These are phyloP conservation scores for Pyrus betulifolia DNA, from an alignment of 306 rosid genomes.

Conservation along the genomic window DNA sequence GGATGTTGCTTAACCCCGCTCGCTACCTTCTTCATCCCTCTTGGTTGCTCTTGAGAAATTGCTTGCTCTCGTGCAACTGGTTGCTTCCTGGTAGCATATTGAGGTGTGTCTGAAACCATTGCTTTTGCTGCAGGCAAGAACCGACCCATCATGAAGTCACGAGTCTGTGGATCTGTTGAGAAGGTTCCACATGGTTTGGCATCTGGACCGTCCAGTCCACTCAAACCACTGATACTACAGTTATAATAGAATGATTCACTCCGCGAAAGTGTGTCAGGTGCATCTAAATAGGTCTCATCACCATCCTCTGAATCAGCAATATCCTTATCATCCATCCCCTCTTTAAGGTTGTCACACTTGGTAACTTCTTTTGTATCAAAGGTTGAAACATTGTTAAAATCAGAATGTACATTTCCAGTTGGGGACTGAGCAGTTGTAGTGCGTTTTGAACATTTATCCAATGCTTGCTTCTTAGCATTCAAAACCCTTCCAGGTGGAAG, in stretches of 20 bases:
- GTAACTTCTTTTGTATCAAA: conserved; percentile 15
- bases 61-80: conserved; percentile 36
- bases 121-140: conserved; percentile 92
- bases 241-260: conserved; percentile 62
- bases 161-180: conserved; percentile 44
- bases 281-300: conserved; percentile 57
- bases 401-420: conserved; percentile 21
- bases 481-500: conserved; percentile 66
- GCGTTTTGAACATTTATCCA: conserved; percentile 25
- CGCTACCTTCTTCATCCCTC: conserved; percentile 30
- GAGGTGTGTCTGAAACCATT: conserved; percentile 58
- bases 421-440: conserved; percentile 20
- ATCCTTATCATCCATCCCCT: conserved; percentile 22
- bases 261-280: conserved; percentile 67
- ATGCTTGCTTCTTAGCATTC: conserved; percentile 30
- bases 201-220: conserved; percentile 58
- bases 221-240: conserved; percentile 63
- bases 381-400: conserved; percentile 19
- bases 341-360: conserved; percentile 20
- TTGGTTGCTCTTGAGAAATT: conserved; percentile 37
- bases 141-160: conserved; percentile 77
- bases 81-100: conserved; percentile 40
- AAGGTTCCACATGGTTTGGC: conserved; percentile 32
- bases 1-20: conserved; percentile 22
- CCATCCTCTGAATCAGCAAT: conserved; percentile 43